These are phyloP conservation scores for Lachancea thermotolerans DNA, from an alignment of 805 yeast genomes.

Conservation along the genomic window DNA sequence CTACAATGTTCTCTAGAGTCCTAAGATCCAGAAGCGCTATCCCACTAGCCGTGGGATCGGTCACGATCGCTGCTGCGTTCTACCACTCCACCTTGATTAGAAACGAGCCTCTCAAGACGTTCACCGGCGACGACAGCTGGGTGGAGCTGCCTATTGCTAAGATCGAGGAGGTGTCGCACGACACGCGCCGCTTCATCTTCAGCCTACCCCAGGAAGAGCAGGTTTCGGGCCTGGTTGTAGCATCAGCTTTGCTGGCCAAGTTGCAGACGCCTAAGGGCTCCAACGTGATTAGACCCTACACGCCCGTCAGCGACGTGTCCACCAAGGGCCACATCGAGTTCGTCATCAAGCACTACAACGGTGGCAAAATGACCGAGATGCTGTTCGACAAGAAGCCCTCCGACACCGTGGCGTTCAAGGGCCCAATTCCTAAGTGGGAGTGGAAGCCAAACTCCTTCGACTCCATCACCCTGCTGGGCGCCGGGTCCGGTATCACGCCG, in stretches of 20 bases:
- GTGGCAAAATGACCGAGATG: conserved; percentile 79
- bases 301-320: conserved; percentile 72
- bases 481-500: conserved; percentile 97
- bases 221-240: conserved; percentile 68
- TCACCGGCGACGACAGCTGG: conserved; percentile 64
- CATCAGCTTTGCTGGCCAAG: conserved; percentile 77
- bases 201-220: conserved; percentile 61
- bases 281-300: conserved; percentile 81
- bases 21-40: conserved; percentile 20
- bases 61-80: conserved; percentile 36
- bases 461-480: conserved; percentile 79
- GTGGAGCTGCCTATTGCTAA: conserved; percentile 52
- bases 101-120: conserved; percentile 39
- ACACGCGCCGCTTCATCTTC: conserved; percentile 65
- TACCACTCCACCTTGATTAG: conserved; percentile 26
- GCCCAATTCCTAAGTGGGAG: conserved; percentile 87
- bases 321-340: conserved; percentile 71
- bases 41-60: conserved; percentile 42
- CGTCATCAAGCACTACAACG: conserved; percentile 76
- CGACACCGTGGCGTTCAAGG: conserved; percentile 86
- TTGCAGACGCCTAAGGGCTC: conserved; percentile 76
- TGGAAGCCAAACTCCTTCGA: conserved; percentile 83
- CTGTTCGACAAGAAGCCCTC: conserved; percentile 61
- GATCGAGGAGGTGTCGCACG: conserved; percentile 43
- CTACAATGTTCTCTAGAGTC: conserved; percentile 21